A percentile compares a stretch with the other conserved stretches of the same genome.
These are phyloP conservation scores for Fraxinus sp. DNA, from an alignment of 305 asterid species.

Conservation along the genomic window DNA sequence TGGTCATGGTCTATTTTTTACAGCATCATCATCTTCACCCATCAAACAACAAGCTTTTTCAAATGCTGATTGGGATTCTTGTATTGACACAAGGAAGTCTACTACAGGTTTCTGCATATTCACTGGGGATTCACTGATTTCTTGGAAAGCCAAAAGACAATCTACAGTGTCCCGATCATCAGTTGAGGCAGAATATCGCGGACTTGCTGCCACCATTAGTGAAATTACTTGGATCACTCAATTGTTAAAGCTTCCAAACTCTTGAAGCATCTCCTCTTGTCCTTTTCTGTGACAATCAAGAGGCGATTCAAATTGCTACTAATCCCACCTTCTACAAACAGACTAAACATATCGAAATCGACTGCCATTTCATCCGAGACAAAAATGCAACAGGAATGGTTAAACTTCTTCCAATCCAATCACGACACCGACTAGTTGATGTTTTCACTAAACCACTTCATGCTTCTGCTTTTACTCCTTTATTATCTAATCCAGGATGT, in stretches of 20 bases:
- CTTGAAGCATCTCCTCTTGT: neutral
- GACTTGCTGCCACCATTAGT: neutral
- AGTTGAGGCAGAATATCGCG: neutral
- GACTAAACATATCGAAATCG: neutral
- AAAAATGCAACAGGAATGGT: neutral
- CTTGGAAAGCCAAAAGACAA: neutral
- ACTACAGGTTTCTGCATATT: neutral
- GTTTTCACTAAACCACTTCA: neutral
- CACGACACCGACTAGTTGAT: neutral
- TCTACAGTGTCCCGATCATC: neutral
- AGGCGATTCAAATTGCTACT: neutral
- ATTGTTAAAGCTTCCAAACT: neutral
- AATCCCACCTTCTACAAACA: neutral
- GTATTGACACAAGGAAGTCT: neutral
- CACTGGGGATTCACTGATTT: neutral
- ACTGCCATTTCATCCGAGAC: neutral
- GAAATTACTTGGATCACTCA: neutral
- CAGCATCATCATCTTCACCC: neutral
- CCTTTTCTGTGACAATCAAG: neutral
- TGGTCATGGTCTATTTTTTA: neutral
- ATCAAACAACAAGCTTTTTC: neutral
- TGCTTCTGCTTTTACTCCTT: neutral
- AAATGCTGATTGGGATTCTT: neutral
- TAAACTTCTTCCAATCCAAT: neutral
- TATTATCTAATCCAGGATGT: neutral